A percentile compares a stretch with the other conserved stretches of the same genome.
Conservation (phyloP, 2,329 filamentous ascomycete genomes). For the Colletotrichum falcatum region DNA sequence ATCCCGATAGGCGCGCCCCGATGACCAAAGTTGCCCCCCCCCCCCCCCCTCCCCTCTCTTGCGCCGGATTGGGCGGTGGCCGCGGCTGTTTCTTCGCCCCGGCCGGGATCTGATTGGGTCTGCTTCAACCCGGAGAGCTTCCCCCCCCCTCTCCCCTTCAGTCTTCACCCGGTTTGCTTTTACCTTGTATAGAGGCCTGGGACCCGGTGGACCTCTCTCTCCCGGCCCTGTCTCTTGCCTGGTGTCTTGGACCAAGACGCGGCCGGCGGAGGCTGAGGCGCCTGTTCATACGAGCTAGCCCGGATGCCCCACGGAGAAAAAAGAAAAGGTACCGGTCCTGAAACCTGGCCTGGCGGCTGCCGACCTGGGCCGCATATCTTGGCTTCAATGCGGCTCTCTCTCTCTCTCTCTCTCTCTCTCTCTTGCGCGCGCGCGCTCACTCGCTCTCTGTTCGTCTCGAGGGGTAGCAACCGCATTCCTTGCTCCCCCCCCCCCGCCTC, state of each 20-base stretch:
- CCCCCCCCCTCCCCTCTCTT: no score
- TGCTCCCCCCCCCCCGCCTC: slow-evolving; percentile 8
- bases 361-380: slow-evolving; percentile 33
- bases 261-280: slow-evolving; percentile 35
- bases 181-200: background rate
- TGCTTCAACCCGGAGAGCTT: slow-evolving; percentile 22
- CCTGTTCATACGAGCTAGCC: slow-evolving; percentile 30
- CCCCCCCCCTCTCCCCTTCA: no score
- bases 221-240: background rate
- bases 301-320: slow-evolving; percentile 17
- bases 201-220: slow-evolving; percentile 9
- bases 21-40: no score
- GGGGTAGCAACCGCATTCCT: background rate
- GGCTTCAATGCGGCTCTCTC: background rate
- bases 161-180: background rate
- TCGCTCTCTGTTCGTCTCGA: background rate
- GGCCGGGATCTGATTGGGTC: slow-evolving; percentile 34
- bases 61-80: background rate
- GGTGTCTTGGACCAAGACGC: slow-evolving; percentile 1
- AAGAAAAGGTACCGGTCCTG: slow-evolving; percentile 25
- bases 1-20: slow-evolving; percentile 22
- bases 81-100: slow-evolving; percentile 22
- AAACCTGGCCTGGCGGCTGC: slow-evolving; percentile 36
- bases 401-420: no score
- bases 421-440: no score